phyloP scores from a whole-genome alignment of 768 basidiomycete species.

The Pleurotus giganteus region DNA sequence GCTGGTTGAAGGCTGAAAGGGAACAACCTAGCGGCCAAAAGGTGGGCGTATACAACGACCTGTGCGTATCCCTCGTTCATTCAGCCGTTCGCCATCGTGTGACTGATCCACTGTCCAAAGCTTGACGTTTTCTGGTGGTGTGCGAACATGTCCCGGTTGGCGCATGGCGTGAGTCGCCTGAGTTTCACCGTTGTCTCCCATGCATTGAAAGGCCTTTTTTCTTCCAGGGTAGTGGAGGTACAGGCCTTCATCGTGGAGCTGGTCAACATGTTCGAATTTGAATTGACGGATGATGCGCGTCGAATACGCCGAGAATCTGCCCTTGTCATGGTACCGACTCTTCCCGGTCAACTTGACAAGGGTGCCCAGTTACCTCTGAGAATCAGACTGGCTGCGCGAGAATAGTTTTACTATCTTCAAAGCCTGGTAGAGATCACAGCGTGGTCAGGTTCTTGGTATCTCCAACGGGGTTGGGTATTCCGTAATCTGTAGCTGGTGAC shows the following conservation, averaged over 20 bases:
- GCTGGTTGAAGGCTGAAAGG: slow-evolving; percentile 32
- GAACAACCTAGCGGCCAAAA: slow-evolving; percentile 26
- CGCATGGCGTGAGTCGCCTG: slow-evolving; percentile 23
- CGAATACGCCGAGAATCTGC: neutral
- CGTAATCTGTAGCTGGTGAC: slow-evolving; percentile 4
- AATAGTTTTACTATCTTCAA: neutral
- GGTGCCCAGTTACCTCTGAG: slow-evolving; percentile 1
- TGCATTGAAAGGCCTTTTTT: neutral
- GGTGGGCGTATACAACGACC: slow-evolving; percentile 29
- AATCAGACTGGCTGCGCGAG: slow-evolving; percentile 2
- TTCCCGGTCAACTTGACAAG: neutral
- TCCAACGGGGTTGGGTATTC: neutral
- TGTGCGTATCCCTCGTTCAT: slow-evolving; percentile 20
- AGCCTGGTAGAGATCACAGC: neutral
- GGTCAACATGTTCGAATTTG: slow-evolving; percentile 1
- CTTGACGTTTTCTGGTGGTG: slow-evolving; percentile 23
- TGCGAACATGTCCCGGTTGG: slow-evolving; percentile 26
- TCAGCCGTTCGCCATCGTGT: neutral
- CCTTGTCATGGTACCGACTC: neutral
- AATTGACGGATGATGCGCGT: neutral
- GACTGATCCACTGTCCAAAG: slow-evolving; percentile 11
- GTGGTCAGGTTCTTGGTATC: neutral
- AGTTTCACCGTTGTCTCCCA: neutral
- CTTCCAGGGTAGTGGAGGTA: neutral
- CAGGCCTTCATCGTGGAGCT: slow-evolving; percentile 1